Percentiles rank a stretch among this genome's conserved stretches.
Evolutionary conservation across 192 early-diverging fungal species (phyloP).

Genomic region (Coemansia sp.): DNA sequence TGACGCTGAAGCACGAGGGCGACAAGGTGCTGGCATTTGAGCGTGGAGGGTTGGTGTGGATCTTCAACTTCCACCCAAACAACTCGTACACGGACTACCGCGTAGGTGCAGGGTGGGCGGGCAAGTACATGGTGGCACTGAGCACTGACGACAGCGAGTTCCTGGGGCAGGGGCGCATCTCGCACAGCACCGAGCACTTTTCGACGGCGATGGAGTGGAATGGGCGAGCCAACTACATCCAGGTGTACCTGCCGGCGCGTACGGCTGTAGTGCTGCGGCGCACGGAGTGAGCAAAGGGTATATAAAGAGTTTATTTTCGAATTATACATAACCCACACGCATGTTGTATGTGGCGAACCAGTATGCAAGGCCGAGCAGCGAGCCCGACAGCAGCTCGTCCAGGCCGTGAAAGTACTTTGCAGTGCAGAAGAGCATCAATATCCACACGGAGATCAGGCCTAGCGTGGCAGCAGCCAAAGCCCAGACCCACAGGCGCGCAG

Average conservation of each 20-base stretch:
- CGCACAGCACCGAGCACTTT: slow-evolving; percentile 59
- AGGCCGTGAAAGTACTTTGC: slow-evolving; percentile 75
- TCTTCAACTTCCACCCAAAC: slow-evolving; percentile 93
- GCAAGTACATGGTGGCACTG: slow-evolving; percentile 72
- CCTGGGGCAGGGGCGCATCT: slow-evolving; percentile 78
- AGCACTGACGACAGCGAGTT: slow-evolving; percentile 75
- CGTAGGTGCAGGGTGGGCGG: slow-evolving; percentile 68
- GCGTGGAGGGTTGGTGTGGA: slow-evolving; percentile 80
- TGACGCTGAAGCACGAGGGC: slow-evolving; percentile 83
- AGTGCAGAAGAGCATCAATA: slow-evolving; percentile 72
- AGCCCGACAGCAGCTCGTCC: slow-evolving; percentile 66
- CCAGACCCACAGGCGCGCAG: slow-evolving; percentile 7
- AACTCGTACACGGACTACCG: slow-evolving; percentile 85
- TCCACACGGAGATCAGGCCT: slow-evolving; percentile 63
- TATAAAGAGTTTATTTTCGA: background rate
- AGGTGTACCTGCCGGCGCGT: slow-evolving; percentile 76
- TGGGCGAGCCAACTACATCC: slow-evolving; percentile 70
- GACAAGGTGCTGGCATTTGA: slow-evolving; percentile 95
- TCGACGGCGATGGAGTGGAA: slow-evolving; percentile 74
- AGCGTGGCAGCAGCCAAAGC: slow-evolving; percentile 42
- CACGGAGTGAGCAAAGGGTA: background rate
- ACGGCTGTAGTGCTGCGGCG: slow-evolving; percentile 64
- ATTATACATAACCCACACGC: background rate
- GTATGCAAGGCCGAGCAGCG: slow-evolving; percentile 63
- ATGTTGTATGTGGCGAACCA: slow-evolving; percentile 53